These are phyloP conservation scores for Cordyceps tenuipes DNA, from an alignment of 2,329 filamentous ascomycete genomes.

Conservation along the genomic window DNA sequence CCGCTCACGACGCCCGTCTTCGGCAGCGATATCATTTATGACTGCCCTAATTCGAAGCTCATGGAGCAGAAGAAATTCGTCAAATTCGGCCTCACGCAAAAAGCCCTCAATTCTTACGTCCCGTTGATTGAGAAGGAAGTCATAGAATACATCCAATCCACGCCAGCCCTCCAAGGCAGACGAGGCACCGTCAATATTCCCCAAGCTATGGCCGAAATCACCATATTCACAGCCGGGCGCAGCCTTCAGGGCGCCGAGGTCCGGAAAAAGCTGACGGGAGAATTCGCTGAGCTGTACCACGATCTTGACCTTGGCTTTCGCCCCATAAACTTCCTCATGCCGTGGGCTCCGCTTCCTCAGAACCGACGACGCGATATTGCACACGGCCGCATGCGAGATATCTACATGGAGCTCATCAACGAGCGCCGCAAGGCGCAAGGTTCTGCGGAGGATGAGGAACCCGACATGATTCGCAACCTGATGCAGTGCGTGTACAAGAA, in stretches of 20 bases:
- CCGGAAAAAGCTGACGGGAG: constrained; percentile 59
- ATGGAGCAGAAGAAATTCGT: constrained; percentile 88
- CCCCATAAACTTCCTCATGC: constrained; percentile 75
- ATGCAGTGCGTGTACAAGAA: constrained; percentile 73
- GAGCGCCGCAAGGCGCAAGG: constrained; percentile 41
- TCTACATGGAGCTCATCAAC: constrained; percentile 66
- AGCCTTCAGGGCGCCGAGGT: constrained; percentile 71
- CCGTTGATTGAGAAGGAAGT: constrained; percentile 63
- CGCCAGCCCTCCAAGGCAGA: constrained; percentile 48
- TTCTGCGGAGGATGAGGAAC: constrained; percentile 38
- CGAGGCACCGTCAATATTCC: constrained; percentile 57
- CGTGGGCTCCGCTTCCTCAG: constrained; percentile 69
- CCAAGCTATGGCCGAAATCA: constrained; percentile 64
- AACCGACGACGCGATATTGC: constrained; percentile 66
- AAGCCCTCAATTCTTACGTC: constrained; percentile 58
- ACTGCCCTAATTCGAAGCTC: constrained; percentile 74
- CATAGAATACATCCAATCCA: constrained; percentile 51
- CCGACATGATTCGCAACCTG: constrained; percentile 72
- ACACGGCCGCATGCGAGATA: constrained; percentile 58
- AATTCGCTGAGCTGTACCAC: constrained; percentile 69
- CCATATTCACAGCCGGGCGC: constrained; percentile 70
- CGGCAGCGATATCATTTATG: constrained; percentile 72
- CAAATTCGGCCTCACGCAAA: constrained; percentile 61
- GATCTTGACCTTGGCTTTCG: constrained; percentile 67
- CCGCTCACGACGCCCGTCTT: constrained; percentile 52